Percentiles rank a stretch among this genome's conserved stretches.
phyloP scores from a whole-genome alignment of 768 basidiomycete genomes.

The Agrocybe chaxingu region DNA sequence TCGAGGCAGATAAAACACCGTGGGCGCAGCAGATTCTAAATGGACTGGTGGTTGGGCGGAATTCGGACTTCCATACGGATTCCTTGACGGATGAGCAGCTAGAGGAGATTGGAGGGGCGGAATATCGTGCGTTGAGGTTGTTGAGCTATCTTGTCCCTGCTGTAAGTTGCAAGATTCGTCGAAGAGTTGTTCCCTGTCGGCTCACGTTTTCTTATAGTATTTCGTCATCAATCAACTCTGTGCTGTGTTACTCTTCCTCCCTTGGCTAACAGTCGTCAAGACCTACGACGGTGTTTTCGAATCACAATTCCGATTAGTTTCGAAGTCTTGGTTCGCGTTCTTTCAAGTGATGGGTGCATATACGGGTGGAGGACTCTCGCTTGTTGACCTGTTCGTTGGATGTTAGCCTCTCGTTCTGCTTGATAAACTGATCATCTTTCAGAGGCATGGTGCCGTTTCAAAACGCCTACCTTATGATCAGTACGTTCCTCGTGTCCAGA shows the following conservation, averaged over 20 bases:
- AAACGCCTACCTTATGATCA: conserved; percentile 61
- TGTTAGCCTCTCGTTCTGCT: not conserved
- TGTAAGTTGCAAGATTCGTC: conserved; percentile 25
- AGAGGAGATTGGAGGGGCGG: conserved; percentile 73
- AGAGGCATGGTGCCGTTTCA: conserved; percentile 73
- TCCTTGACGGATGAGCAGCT: conserved; percentile 62
- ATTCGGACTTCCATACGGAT: conserved; percentile 53
- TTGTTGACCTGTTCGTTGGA: conserved; percentile 51
- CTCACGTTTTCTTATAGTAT: conserved; percentile 46
- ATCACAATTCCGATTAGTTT: conserved; percentile 46
- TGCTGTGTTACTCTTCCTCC: conserved; percentile 54
- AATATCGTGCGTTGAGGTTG: conserved; percentile 61
- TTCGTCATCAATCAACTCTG: conserved; percentile 57
- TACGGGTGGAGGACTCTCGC: conserved; percentile 67
- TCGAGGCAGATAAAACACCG: conserved; percentile 28
- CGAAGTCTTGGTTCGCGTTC: conserved; percentile 55
- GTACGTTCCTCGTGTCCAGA: conserved; percentile 20
- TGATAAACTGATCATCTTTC: not conserved
- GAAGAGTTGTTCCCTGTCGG: not conserved
- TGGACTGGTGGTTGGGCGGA: conserved; percentile 51
- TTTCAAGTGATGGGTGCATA: conserved; percentile 50
- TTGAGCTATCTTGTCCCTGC: conserved; percentile 47
- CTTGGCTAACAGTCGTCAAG: conserved; percentile 48
- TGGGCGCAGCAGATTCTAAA: conserved; percentile 34
- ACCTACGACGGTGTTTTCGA: conserved; percentile 47